Percentiles rank a stretch among this genome's conserved stretches.
phyloP scores from a whole-genome alignment of 176 grass and related monocot genomes.

The Oropetium thomaeum region DNA sequence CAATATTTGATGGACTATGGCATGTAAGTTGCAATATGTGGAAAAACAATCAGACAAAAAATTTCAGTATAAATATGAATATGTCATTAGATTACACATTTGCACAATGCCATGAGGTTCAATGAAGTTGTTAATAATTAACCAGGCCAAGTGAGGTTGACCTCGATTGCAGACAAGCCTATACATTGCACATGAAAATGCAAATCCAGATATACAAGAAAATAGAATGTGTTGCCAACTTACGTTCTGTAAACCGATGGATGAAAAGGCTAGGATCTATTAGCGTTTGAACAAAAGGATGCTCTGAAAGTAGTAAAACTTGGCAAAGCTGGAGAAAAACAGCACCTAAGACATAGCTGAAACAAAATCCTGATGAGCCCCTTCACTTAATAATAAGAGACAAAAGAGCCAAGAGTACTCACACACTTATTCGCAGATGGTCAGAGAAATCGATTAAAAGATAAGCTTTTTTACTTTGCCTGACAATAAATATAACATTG shows the following conservation, averaged over 20 bases:
- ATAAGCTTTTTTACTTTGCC: slow-evolving; percentile 78
- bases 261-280: slow-evolving; percentile 96
- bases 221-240: slow-evolving; percentile 24
- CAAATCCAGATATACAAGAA: neutral
- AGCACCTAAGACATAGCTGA: slow-evolving; percentile 88
- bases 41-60: no score
- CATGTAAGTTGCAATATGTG: no score
- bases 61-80: no score
- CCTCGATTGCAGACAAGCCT: no score
- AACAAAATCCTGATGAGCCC: slow-evolving; percentile 42
- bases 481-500: no score
- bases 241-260: slow-evolving; percentile 85
- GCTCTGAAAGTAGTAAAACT: slow-evolving; percentile 54
- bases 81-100: no score
- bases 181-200: no score
- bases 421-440: slow-evolving; percentile 85
- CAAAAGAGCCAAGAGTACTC: slow-evolving; percentile 23
- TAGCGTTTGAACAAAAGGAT: slow-evolving; percentile 81
- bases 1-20: no score
- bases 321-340: slow-evolving; percentile 92
- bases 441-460: slow-evolving; percentile 94
- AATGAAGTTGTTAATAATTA: no score
- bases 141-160: no score
- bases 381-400: neutral
- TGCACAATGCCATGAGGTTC: no score